Conservation (phyloP, 805 yeast genomes). For the Sungouiozyma ichnusensis region DNA sequence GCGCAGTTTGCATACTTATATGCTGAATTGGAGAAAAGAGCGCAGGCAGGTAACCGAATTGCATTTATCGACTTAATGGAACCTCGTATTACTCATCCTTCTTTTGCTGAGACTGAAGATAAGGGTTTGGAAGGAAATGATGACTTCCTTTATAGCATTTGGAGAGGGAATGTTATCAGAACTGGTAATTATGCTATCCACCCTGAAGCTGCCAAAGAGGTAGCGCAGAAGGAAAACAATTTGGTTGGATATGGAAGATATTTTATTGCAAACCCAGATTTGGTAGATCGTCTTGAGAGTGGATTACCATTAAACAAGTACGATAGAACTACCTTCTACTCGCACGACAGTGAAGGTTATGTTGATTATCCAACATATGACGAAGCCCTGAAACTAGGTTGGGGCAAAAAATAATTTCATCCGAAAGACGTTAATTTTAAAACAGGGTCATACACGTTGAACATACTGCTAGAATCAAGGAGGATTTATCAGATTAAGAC, state of each 20-base stretch:
- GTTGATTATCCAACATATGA: slow-evolving; percentile 33
- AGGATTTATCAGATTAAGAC: no score
- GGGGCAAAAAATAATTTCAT: slow-evolving; percentile 5
- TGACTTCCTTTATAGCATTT: slow-evolving; percentile 29
- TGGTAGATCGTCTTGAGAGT: slow-evolving; percentile 35
- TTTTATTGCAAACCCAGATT: slow-evolving; percentile 47
- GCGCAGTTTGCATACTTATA: slow-evolving; percentile 34
- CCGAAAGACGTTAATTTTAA: no score
- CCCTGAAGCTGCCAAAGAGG: slow-evolving; percentile 20
- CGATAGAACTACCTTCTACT: slow-evolving; percentile 40
- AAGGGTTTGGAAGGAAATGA: slow-evolving; percentile 22
- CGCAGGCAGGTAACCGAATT: slow-evolving; percentile 27
- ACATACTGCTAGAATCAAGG: no score
- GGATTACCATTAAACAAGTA: slow-evolving; percentile 34
- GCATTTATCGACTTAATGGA: slow-evolving; percentile 37
- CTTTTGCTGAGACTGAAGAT: slow-evolving; percentile 15
- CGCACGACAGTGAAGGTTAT: slow-evolving; percentile 31
- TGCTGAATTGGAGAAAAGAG: slow-evolving; percentile 32
- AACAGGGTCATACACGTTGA: no score
- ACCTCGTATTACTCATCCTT: slow-evolving; percentile 30
- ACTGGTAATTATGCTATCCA: slow-evolving; percentile 30
- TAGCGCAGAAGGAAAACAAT: slow-evolving; percentile 33
- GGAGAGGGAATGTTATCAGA: slow-evolving; percentile 34
- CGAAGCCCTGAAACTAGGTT: slow-evolving; percentile 18
- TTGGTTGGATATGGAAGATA: slow-evolving; percentile 37